These are phyloP conservation scores for Cicer pinnatifidum DNA, from an alignment of 306 rosid genomes.

Conservation along the genomic window DNA sequence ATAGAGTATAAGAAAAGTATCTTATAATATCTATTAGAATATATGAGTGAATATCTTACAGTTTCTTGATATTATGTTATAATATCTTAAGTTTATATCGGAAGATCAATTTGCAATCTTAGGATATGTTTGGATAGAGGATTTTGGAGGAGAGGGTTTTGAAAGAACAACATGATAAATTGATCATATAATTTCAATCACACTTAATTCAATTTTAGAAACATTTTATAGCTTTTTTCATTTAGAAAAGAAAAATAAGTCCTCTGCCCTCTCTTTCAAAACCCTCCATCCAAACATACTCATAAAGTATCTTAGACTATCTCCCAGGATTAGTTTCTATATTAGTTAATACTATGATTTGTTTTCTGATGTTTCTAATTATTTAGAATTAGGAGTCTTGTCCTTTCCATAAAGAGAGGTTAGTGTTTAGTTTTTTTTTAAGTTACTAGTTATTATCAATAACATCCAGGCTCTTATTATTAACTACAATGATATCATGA, in stretches of 20 bases:
- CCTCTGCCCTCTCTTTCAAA: no score
- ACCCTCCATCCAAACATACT: no score
- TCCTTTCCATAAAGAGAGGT: neutral
- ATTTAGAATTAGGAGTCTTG: slow-evolving; percentile 3
- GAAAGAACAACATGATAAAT: no score
- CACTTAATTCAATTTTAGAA: no score
- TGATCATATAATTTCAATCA: no score
- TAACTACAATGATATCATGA: neutral
- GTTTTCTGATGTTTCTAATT: neutral
- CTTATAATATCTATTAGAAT: neutral
- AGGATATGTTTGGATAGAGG: no score
- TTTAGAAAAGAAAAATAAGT: no score
- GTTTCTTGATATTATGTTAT: neutral
- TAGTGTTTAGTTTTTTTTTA: neutral
- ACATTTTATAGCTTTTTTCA: no score
- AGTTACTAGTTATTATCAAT: neutral
- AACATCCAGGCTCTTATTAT: neutral
- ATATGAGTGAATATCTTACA: neutral
- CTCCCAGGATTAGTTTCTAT: neutral
- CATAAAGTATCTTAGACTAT: neutral
- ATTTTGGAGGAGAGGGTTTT: no score
- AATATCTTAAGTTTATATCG: neutral
- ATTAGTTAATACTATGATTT: neutral
- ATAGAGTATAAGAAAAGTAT: neutral
- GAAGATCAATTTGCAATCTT: neutral